These are phyloP conservation scores for Yamadazyma dendronema DNA, from an alignment of 1,139 yeast species.

Conservation along the genomic window DNA sequence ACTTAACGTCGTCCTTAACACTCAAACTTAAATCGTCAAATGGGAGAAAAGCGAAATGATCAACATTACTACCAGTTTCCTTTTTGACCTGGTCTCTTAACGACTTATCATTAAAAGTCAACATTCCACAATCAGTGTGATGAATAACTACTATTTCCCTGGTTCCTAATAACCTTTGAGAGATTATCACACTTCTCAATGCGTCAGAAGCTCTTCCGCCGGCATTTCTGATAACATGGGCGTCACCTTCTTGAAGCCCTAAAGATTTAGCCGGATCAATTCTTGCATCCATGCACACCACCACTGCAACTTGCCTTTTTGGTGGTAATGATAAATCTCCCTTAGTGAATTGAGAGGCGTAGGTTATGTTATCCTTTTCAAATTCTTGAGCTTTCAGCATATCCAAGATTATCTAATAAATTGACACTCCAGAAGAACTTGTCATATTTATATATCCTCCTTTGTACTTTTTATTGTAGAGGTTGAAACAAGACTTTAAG, in stretches of 20 bases:
- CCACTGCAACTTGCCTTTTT: constrained; percentile 31
- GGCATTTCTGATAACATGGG: constrained; percentile 46
- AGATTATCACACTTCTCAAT: constrained; percentile 37
- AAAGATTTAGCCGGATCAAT: constrained; percentile 40
- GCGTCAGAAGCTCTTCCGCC: constrained; percentile 46
- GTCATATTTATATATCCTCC: neutral
- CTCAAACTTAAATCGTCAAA: constrained; percentile 32
- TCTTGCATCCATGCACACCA: constrained; percentile 48
- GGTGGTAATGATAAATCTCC: constrained; percentile 37
- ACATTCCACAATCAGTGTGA: constrained; percentile 45
- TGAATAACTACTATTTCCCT: constrained; percentile 39
- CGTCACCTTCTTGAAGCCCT: constrained; percentile 44
- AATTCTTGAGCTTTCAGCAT: constrained; percentile 27
- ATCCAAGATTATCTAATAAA: neutral
- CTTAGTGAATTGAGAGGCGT: constrained; percentile 20
- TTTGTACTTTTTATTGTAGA: too few species aligned
- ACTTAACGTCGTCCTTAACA: constrained; percentile 34
- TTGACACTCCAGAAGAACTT: neutral
- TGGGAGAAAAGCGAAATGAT: constrained; percentile 32
- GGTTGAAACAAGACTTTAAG: too few species aligned
- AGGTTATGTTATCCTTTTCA: constrained; percentile 17
- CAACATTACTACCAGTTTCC: constrained; percentile 28
- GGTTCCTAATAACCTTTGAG: constrained; percentile 34
- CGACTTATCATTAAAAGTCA: constrained; percentile 33
- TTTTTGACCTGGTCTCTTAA: constrained; percentile 25